Evolutionary conservation across 2,329 filamentous ascomycete species (phyloP), one percentile per base, ranked within the genome.

Genomic region (Aureobasidium sp.): DNA sequence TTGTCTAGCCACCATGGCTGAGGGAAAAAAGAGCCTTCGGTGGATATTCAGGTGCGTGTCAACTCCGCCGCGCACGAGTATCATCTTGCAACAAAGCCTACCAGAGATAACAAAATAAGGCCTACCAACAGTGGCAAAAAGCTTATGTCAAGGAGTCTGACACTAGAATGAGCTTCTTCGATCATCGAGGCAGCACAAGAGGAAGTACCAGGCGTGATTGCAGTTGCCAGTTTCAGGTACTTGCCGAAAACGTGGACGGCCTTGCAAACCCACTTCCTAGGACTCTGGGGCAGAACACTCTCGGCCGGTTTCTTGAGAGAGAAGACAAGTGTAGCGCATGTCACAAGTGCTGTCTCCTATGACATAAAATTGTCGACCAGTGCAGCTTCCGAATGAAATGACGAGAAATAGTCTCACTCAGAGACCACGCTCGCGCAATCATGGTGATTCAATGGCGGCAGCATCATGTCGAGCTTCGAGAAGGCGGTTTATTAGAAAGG

Each of bases 21-120:
- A 19, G 33, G 24, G 24, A 9, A 37, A 39, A 22, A 52, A 37
- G 24, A 17, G 12, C 37, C 24, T 7, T 31, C 31, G 35, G 31
- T 40, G 50, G 9, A 19, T 22, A 52, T 37, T 31, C 48, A 54
- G 35, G 50, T n/a, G 37, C 15, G 19, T 54, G 50, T 54, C 50
- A 54, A 54, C 22, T 42, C 35, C 4, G 22, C 19, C 22, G 22
- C 31, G 48, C 27, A 29, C 48, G 37, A 40, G 50, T 54, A 39
- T 54, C 50, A 54, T 54, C 50, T 15, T 54, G 50, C 29, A 29
- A 54, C 50, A 15, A 54, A 54, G 24, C 15, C 15, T 54, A 54
- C 35, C 50, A 54, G 35, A 31, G 14, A 22, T 42, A 54, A 5
- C 12, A 14, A 9, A 40, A 40, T 42, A 42, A 54, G 50, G 50